Evolutionary conservation across 2,329 filamentous ascomycete genomes (phyloP), one percentile per base, ranked within the genome.

Genomic region (Colletotrichum sp.): DNA sequence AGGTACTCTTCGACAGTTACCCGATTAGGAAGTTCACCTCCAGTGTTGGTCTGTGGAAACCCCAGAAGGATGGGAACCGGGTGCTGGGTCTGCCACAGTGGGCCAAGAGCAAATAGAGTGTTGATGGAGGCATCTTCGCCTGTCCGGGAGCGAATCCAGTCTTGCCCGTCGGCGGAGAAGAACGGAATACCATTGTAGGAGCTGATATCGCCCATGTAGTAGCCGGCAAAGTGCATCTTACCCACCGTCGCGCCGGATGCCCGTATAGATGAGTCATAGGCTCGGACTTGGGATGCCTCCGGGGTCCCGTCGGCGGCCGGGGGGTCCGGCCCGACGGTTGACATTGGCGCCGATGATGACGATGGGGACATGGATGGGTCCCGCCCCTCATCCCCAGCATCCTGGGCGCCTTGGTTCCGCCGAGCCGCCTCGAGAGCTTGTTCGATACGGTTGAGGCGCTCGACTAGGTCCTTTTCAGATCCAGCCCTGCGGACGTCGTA

Each of bases 131-230:
- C 79, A 4, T 78, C 79, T 64, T 86, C 82, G 7, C 88, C 89
- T 1, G 88, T 87, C 32, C 85, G 83, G 15, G 87, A 82, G 34
- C 85, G 82, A 39, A 91, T 87, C 88, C 88, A 90, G 78, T 87
- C 80, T 68, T 85, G 85, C 8, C 89, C 89, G 16, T 87, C 84
- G 0, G 83, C 80, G 0, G 89, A 88, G 55, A 91, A 84, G 55
- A 89, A 85, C 0, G 89, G 89, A 3, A 90, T 85, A 8, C 89
- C 88, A 16, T 86, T 88, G 64, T 86, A 84, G 9, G 86, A 81
- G 78, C 85, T 89, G 36, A 89, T 86, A 15, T 84, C 83, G 12
- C 88, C 88, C 12, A 90, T 80, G 71, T 88, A 84, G 63, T 85
- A 83, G 1, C 88, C 88, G 6, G 87, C 87, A 76, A 89, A 89